Evolutionary conservation across 2,329 filamentous ascomycete genomes (phyloP), one percentile per base, ranked within the genome.

Genomic region (Pseudocercospora fuligena): DNA sequence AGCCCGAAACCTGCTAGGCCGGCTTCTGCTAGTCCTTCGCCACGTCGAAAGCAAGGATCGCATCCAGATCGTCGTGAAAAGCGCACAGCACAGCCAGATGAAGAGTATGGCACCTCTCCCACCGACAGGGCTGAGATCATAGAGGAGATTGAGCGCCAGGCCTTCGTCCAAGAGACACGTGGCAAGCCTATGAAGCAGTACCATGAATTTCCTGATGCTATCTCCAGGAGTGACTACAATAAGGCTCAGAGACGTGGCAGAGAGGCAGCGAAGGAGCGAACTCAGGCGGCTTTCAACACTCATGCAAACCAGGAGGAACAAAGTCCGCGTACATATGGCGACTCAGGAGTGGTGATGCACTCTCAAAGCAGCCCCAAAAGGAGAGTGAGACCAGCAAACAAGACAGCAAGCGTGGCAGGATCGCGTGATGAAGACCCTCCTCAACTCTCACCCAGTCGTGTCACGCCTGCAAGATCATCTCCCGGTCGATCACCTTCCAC

Each of bases 201-300:
- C 9, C 23, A 31, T 14, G 23, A 56, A 7, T 19, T 33, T 4
- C 31, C 31, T 19, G 29, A 58, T 19, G n/a, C 7, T 5, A 19
- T 58, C 4, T 14, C 59, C 40, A 31, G n/a, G 12, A 21, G 29
- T 12, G 43, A 51, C 5, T 51, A 51, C 25, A 29, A 49, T 1
- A 25, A 61, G 31, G 59, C 59, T 16, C 59, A 58, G 29, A 58
- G 33, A 40, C 29, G 31, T 40, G 56, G 29, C 31, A 43, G 16
- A 31, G 5, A 14, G 29, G 27, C 8, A 33, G 53, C 53, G 25
- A 56, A 31, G 8, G 25, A 33, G n/a, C 53, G 53, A 14, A 56
- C n/a, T 29, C 31, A 60, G 36, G 21, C 33, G 16, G 23, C 36
- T 4, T 47, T 61, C 23, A 43, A 46, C 43, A 11, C 31, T 58